Base-by-base conservation (phyloP, 352 stramenopile genomes). In the Phytopythium oedochilum region DNA sequence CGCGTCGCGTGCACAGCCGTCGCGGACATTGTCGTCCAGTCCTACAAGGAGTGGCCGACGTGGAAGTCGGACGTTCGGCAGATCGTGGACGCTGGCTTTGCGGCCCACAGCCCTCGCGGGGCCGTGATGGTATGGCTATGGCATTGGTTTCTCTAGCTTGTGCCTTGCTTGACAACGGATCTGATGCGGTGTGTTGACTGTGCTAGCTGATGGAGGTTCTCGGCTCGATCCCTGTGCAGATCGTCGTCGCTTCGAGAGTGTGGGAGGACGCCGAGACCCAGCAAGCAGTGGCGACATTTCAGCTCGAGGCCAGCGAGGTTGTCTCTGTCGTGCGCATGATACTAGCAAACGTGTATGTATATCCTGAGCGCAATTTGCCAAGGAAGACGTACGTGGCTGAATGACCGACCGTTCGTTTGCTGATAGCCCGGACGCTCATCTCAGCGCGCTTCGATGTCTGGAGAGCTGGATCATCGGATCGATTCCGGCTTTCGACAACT, bases 381-480 rank as follows among this genome's bases (percentile, higher is more conserved):
- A 26, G 17, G 44, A 31, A 44, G 35, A 40, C 51, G 17, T 14
- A 18, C 10, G 40, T 31, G 14, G 18, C 17, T 17, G 39, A 45
- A 9, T 28, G n/a, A 28, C 22, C 0, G 26, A 45, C 34, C 55
- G 4, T 31, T 14, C n/a, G 43, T 56, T 25, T 51, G 51, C 11
- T 7, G 25, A 26, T 47, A 87, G 77, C 28, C 68, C 74, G 20
- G 49, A 77, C 25, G 60, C 69, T 15, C 64, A 59, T 9, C 64
- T 54, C 26, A 70, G 49, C 47, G 79, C 77, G 11, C 57, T 92
- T 23, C 73, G 68, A 22, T 92, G 82, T 34, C 57, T 92, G 10
- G 79, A 89, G 57, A 73, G 60, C 20, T 92, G 82, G 82, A 62
- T 83, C 46, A 52, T 84, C 18, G 82, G 82, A 12, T 86, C 73